Evolutionary conservation across 1,284 basidiomycete species (phyloP).

Genomic region (Tremellales sp.): DNA sequence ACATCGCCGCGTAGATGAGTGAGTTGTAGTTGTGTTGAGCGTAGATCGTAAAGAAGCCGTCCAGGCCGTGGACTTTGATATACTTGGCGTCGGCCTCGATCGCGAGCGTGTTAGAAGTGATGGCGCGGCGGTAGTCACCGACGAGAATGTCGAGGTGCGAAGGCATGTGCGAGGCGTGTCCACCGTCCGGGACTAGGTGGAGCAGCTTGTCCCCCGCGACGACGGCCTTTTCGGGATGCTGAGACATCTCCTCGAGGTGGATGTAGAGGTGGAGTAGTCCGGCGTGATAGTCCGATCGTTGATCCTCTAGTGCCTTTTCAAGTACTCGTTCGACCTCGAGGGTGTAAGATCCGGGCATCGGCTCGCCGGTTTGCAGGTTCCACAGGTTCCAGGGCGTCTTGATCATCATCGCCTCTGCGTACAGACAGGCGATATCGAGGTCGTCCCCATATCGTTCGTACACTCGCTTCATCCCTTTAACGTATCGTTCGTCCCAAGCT

Average conservation of each 20-base stretch:
- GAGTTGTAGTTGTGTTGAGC: slow-evolving; percentile 39
- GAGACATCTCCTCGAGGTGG: slow-evolving; percentile 41
- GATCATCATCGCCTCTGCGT: slow-evolving; percentile 38
- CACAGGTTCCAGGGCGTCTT: slow-evolving; percentile 41
- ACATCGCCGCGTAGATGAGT: slow-evolving; percentile 41
- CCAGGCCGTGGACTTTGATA: slow-evolving; percentile 5
- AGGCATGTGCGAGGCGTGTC: slow-evolving; percentile 43
- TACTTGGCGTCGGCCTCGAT: slow-evolving; percentile 37
- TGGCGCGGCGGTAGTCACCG: slow-evolving; percentile 40
- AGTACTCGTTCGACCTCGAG: slow-evolving; percentile 26
- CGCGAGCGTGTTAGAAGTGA: slow-evolving; percentile 26
- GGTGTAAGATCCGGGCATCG: slow-evolving; percentile 15
- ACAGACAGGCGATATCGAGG: slow-evolving; percentile 35
- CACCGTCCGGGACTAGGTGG: slow-evolving; percentile 34
- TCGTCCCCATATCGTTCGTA: slow-evolving; percentile 21
- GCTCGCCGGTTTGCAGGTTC: slow-evolving; percentile 37
- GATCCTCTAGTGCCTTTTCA: slow-evolving; percentile 19
- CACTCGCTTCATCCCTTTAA: slow-evolving; percentile 29
- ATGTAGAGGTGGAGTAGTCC: slow-evolving; percentile 43
- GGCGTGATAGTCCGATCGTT: slow-evolving; percentile 20
- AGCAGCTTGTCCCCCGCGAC: slow-evolving; percentile 28
- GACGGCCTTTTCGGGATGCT: slow-evolving; percentile 32
- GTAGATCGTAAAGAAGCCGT: slow-evolving; percentile 38
- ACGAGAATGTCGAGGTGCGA: slow-evolving; percentile 41
- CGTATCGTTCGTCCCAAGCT: slow-evolving; percentile 28